Percentiles rank a stretch among this genome's conserved stretches.
Conservation (phyloP, 805 yeast species). For the Tanozyma kutaoensis region DNA sequence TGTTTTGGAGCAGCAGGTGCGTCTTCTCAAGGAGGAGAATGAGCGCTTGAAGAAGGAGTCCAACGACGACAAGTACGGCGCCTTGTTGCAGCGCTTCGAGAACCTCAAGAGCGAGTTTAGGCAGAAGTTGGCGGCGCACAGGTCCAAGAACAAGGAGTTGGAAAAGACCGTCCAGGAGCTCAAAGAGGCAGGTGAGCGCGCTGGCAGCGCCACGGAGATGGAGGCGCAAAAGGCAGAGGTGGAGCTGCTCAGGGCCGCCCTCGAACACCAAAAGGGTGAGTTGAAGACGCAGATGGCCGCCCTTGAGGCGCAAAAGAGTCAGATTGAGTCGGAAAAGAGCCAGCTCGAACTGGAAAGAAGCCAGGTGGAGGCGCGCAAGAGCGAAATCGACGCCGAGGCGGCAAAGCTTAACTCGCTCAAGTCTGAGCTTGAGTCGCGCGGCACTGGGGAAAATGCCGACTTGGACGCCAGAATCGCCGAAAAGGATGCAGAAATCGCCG, state of each 20-base stretch:
- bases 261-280: slow-evolving; percentile 1
- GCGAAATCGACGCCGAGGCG: slow-evolving; percentile 3
- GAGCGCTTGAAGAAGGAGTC: slow-evolving; percentile 38
- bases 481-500: slow-evolving; percentile 3
- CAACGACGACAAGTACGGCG: slow-evolving; percentile 11
- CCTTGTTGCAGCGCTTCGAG: slow-evolving; percentile 16
- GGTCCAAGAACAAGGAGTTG: slow-evolving; percentile 14
- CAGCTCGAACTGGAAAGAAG: no score
- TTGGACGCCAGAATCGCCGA: slow-evolving; percentile 3
- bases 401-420: slow-evolving; percentile 5
- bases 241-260: not conserved
- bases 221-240: no score
- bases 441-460: slow-evolving; percentile 1
- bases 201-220: not conserved
- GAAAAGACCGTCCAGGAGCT: slow-evolving; percentile 5
- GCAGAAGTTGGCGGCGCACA: slow-evolving; percentile 12
- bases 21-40: slow-evolving; percentile 36
- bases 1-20: slow-evolving; percentile 36
- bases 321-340: no score
- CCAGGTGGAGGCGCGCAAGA: not conserved
- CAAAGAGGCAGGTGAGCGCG: slow-evolving; percentile 3
- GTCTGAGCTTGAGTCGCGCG: slow-evolving; percentile 1
- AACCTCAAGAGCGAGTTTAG: slow-evolving; percentile 14
- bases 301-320: slow-evolving; percentile 1
- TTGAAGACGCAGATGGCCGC: slow-evolving; percentile 2